Conservation (phyloP, 768 basidiomycete species). For the Hygrophorus pudorinus region DNA sequence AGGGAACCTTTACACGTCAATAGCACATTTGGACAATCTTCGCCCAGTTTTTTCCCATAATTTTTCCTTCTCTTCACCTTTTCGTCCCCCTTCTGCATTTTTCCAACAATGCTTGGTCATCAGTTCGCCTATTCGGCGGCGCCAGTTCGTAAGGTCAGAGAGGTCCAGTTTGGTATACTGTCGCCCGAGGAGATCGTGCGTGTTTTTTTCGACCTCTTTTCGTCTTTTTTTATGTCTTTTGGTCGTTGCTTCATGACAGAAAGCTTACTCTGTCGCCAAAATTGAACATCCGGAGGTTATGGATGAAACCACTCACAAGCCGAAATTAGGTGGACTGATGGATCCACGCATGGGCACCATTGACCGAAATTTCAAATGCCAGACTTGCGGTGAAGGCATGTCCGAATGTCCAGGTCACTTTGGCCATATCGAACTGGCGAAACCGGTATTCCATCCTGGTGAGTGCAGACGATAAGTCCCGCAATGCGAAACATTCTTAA, state of each 20-base stretch:
- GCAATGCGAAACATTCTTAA: constrained; percentile 3
- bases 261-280: constrained; percentile 98
- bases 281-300: constrained; percentile 98
- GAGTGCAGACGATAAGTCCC: constrained; percentile 20
- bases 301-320: constrained; percentile 87
- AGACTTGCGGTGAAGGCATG: constrained; percentile 99
- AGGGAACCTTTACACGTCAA: too few species aligned
- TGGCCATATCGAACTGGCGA: constrained; percentile 93
- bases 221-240: background rate
- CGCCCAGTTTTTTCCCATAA: too few species aligned
- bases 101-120: constrained; percentile 65
- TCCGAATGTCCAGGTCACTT: constrained; percentile 99
- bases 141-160: constrained; percentile 90
- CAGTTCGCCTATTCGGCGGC: constrained; percentile 90
- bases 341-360: constrained; percentile 98
- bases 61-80: too few species aligned
- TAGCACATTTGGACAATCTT: too few species aligned
- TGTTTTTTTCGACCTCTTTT: constrained; percentile 15
- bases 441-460: constrained; percentile 98
- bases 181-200: constrained; percentile 97
- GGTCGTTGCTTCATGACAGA: constrained; percentile 38
- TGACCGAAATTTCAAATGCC: constrained; percentile 96
- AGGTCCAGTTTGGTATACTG: constrained; percentile 98
- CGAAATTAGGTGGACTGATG: constrained; percentile 91
- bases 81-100: background rate